Evolutionary conservation across 805 yeast species (phyloP).

Genomic region (Candida mattraensis): DNA sequence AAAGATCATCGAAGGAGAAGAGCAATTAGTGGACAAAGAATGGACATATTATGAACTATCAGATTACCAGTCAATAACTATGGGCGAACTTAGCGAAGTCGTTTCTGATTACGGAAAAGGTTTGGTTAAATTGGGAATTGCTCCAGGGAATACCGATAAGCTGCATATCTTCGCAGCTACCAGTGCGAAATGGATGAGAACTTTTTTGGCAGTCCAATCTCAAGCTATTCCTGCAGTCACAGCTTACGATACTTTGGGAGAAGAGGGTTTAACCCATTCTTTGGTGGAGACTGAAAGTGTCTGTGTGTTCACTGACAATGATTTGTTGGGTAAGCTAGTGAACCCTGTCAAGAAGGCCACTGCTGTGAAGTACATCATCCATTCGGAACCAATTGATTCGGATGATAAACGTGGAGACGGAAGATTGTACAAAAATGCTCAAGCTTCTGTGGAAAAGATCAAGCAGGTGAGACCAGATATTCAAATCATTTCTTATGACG

Average conservation of each 20-base stretch:
- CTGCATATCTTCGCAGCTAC: conserved; percentile 88
- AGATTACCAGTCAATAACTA: conserved; percentile 66
- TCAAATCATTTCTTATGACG: conserved; percentile 61
- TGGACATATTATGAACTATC: conserved; percentile 86
- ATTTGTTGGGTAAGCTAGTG: conserved; percentile 62
- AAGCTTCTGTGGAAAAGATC: conserved; percentile 57
- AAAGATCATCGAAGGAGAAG: conserved; percentile 77
- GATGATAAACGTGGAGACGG: conserved; percentile 67
- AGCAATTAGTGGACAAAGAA: conserved; percentile 69
- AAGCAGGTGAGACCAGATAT: conserved; percentile 74
- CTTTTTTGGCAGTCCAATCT: conserved; percentile 72
- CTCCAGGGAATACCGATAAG: conserved; percentile 57
- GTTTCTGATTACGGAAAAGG: conserved; percentile 70
- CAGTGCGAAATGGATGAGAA: conserved; percentile 87
- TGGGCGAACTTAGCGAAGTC: conserved; percentile 50
- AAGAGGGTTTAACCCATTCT: conserved; percentile 82
- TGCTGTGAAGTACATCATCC: conserved; percentile 66
- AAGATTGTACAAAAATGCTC: conserved; percentile 55
- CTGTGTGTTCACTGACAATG: conserved; percentile 83
- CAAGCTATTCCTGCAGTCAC: conserved; percentile 88
- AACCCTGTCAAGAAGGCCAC: conserved; percentile 69
- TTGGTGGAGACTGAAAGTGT: conserved; percentile 75
- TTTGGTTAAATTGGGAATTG: conserved; percentile 67
- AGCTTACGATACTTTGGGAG: conserved; percentile 95
- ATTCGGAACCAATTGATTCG: conserved; percentile 59